phyloP scores from a whole-genome alignment of 2,329 filamentous ascomycete genomes.

The Fusarium redolens region DNA sequence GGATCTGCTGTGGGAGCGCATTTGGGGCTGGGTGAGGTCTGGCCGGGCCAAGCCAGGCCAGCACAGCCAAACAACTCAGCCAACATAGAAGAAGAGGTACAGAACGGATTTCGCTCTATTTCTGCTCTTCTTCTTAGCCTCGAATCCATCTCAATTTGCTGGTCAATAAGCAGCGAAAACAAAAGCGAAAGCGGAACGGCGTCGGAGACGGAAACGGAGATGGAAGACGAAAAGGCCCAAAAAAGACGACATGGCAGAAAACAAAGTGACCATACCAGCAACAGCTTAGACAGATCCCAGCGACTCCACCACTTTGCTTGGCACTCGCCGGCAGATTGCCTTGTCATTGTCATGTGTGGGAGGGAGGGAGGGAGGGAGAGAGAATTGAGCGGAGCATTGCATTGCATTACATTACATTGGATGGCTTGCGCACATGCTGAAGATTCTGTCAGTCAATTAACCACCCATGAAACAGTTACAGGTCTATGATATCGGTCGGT shows the following conservation, averaged over 20 bases:
- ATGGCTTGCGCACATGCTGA: slow-evolving; percentile 8
- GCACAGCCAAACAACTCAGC: slow-evolving; percentile 4
- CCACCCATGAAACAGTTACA: neutral
- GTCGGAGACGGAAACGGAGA: slow-evolving; percentile 26
- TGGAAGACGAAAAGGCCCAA: slow-evolving; percentile 19
- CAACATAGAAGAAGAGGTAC: neutral
- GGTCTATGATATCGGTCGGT: neutral
- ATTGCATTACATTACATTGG: neutral
- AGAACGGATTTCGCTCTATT: neutral
- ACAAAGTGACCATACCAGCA: slow-evolving; percentile 21
- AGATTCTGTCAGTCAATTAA: slow-evolving; percentile 15
- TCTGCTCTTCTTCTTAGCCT: neutral
- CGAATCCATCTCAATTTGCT: neutral
- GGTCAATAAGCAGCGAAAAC: slow-evolving; percentile 1
- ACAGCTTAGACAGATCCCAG: slow-evolving; percentile 24
- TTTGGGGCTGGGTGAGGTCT: slow-evolving; percentile 20
- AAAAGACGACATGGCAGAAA: slow-evolving; percentile 28
- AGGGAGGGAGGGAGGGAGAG: neutral
- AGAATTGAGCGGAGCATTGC: slow-evolving; percentile 20
- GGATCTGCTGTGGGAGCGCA: slow-evolving; percentile 19
- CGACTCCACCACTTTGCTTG: slow-evolving; percentile 28
- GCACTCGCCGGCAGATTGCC: slow-evolving; percentile 30
- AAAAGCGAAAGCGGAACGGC: slow-evolving; percentile 15
- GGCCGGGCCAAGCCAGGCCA: slow-evolving; percentile 6
- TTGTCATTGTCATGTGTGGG: slow-evolving; percentile 6